Evolutionary conservation across 371 early-diverging fungal genomes (phyloP), one percentile per base, ranked within the genome.

Genomic region (Circinella umbellata): DNA sequence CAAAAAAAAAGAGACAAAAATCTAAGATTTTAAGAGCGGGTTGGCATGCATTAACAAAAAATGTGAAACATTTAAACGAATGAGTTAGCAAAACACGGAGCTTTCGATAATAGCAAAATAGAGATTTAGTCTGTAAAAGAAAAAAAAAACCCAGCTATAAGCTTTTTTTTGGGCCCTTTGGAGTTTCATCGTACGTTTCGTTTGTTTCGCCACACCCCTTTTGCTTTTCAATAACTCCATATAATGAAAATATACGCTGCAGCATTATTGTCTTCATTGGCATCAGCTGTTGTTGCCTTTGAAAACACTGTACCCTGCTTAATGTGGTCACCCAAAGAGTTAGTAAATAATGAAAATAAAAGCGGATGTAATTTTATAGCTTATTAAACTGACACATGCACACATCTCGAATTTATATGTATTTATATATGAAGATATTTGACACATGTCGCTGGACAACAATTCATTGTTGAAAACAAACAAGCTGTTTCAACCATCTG

Each of bases 401-500:
- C 34, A 57, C 57, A 57, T 57, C 57, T 57, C 57, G 57, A 57
- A 27, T 34, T 67, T 37, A 37, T 53, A 37, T 53, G n/a, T 42
- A 55, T 27, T 27, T 49, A 20, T 64, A 37, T 13, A 38, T 42
- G 36, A 60, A 77, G 78, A 46, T 80, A 78, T 68, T 61, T 78
- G 63, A 64, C 70, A 35, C 37, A 70, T 5, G 46, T 55, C 35
- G 38, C 75, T 14, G 67, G 51, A 5, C 51, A 73, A n/a, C 85
- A 85, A 59, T 64, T 79, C 34, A 71, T 82, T 46, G 64, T 85
- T 27, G 66, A 66, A 27, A 69, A 73, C 14, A 64, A 74, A 37
- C 75, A 76, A 42, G 85, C 80, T 15, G 59, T 74, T 61, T 60
- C 70, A 36, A 39, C 63, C 59, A 78, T 79, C 57, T 61, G 75